Conservation (phyloP, 1,284 basidiomycete species). For the Violaceomyces palustris region DNA sequence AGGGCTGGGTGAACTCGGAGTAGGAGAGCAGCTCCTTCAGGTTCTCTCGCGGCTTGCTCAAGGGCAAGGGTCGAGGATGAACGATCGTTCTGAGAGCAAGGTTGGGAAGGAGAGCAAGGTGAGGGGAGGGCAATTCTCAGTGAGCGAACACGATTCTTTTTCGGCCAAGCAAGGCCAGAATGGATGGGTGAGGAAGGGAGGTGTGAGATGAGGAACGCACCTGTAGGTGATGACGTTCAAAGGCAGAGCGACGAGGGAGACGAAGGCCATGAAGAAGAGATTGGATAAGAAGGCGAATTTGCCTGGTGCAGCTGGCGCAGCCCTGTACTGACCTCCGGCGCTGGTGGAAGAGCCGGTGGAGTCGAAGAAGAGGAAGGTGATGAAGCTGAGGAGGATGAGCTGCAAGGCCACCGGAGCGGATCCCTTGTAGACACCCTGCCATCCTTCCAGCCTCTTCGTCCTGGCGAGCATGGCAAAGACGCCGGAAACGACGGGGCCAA, state of each 20-base stretch:
- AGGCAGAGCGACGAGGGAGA: conserved; percentile 33
- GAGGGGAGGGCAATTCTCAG: too few relatives aligned
- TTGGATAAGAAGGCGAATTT: conserved; percentile 42
- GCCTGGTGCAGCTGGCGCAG: conserved; percentile 36
- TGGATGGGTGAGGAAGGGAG: not conserved
- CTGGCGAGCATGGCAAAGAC: conserved; percentile 42
- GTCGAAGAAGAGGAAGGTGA: conserved; percentile 42
- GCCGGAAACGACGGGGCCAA: conserved; percentile 48
- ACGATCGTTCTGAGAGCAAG: conserved; percentile 33
- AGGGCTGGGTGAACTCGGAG: conserved; percentile 41
- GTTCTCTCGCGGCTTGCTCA: conserved; percentile 19
- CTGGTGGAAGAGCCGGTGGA: conserved; percentile 12
- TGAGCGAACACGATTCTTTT: too few relatives aligned
- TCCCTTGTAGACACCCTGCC: conserved; percentile 47
- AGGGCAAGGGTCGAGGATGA: conserved; percentile 36
- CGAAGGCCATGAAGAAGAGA: conserved; percentile 37
- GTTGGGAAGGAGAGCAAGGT: not conserved
- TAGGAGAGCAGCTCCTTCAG: conserved; percentile 40
- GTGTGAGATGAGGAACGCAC: conserved; percentile 2
- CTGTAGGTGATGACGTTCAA: conserved; percentile 42
- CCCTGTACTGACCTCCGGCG: conserved; percentile 34
- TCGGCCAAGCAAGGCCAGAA: too few relatives aligned
- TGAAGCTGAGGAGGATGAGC: conserved; percentile 20
- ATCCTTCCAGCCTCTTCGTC: conserved; percentile 45
- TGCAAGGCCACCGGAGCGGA: conserved; percentile 26